Evolutionary conservation across 305 asterid genomes (phyloP), one percentile per base, ranked within the genome.

Genomic region (Fraxinus dipetala): DNA sequence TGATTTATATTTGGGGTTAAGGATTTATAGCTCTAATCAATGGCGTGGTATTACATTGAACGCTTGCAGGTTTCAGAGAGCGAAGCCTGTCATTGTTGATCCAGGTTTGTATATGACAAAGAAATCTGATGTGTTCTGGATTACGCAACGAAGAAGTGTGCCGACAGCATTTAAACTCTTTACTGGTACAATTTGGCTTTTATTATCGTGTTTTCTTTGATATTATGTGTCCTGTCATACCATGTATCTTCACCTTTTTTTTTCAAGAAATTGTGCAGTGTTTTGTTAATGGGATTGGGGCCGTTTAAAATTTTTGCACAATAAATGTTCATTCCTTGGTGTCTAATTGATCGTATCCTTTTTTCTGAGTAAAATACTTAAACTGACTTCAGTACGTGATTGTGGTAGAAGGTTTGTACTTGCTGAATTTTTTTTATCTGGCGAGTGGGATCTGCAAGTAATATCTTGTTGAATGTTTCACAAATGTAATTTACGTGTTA

Each of bases 111-210:
- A 96, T 77, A 89, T 91, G 96, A 87, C 95, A 4, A 89, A 92
- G 84, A 96, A 96, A 77, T 72, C 97, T 59, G 99, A 96, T 81
- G 99, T 96, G 83, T 96, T 94, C 87, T 96, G 99, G 99, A 94
- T 96, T 84, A 94, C 98, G 1, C 99, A 96, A 84, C 84, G 98
- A 82, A 90, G 99, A 89, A 96, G 99, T 84, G 99, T 96, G 78
- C 98, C 99, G 2, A 96, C 99, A 34, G 98, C 99, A 65, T 96
- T 93, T 88, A 96, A 93, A 78, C 98, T 96, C 78, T 96, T 92
- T 82, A 96, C 99, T 87, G 99, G 99, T 94, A 79, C 83, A 91
- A 78, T 79, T 88, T 45, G 74, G 9, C 73, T 48, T 82, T 80
- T 83, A 78, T 78, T 79, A 51, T 78, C 70, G 74, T 59, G 38